A percentile compares a stretch with the other conserved stretches of the same genome.
phyloP scores from a whole-genome alignment of 2,329 filamentous ascomycete genomes.

The Alternaria longipes region DNA sequence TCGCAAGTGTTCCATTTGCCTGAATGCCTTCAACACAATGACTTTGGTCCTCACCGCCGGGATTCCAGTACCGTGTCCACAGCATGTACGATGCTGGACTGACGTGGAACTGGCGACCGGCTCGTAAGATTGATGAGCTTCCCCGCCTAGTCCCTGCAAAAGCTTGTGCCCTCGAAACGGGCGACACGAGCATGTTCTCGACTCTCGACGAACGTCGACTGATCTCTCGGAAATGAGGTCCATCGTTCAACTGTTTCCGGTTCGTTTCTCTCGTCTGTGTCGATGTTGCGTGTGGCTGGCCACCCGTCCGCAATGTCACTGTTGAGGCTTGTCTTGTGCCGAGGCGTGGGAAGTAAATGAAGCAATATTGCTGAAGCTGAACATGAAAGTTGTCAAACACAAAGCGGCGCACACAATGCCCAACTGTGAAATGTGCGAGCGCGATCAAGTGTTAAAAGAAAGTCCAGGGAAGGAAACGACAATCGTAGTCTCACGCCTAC shows the following conservation, averaged over 20 bases:
- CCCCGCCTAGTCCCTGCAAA: slow-evolving; percentile 9
- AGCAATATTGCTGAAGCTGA: slow-evolving; percentile 14
- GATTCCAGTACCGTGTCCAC: slow-evolving; percentile 3
- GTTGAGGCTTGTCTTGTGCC: slow-evolving; percentile 4
- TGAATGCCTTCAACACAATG: not conserved
- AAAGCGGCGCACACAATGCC: not conserved
- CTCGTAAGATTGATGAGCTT: slow-evolving; percentile 16
- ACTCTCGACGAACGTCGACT: slow-evolving; percentile 15
- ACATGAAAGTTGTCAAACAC: not conserved
- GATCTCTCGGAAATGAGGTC: slow-evolving; percentile 21
- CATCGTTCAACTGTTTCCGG: slow-evolving; percentile 12
- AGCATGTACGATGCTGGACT: slow-evolving; percentile 1
- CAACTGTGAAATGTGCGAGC: not conserved
- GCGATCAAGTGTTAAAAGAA: not conserved
- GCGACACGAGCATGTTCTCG: slow-evolving; percentile 12
- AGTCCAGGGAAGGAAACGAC: not conserved
- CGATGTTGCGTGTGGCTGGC: not conserved
- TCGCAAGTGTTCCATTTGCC: slow-evolving; percentile 1
- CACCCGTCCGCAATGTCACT: slow-evolving; percentile 4
- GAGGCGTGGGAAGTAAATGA: slow-evolving; percentile 14
- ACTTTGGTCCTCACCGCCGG: slow-evolving; percentile 10
- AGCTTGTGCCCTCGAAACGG: slow-evolving; percentile 7
- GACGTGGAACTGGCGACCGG: not conserved
- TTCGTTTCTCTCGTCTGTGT: slow-evolving; percentile 7
- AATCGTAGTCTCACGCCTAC: not conserved